Evolutionary conservation across 2,329 filamentous ascomycete species (phyloP), one percentile per base, ranked within the genome.

Genomic region (Trichophyton verrucosum): DNA sequence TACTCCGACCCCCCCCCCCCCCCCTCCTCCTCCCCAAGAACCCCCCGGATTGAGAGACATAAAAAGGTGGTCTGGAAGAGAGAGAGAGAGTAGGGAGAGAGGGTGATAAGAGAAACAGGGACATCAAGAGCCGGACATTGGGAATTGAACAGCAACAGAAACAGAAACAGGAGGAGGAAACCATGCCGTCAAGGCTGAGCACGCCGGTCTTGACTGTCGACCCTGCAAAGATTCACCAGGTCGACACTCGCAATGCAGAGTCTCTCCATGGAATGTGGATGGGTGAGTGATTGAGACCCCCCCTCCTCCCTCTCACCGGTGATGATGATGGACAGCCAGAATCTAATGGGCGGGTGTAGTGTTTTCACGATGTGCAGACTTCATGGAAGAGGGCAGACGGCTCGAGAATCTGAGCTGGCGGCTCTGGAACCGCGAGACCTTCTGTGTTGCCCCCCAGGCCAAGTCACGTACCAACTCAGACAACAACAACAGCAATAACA

Each of bases 251-350:
- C 67, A 95, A 95, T 74, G 86, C 89, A 30, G 89, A 95, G 76
- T 95, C 91, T 72, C 84, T 97, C 58, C 95, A 94, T 77, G 91
- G 89, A 79, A 95, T 97, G 84, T 96, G 91, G 91, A 92, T 90
- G 74, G 89, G 91, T 95, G 77, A 82, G 88, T 81, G 36, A 9
- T 57, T 30, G 15, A 42, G 8, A 6, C 3, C 30, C 22, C 20
- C 13, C 38, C 27, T 22, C 6, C n/a, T n/a, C n/a, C n/a, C n/a
- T n/a, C n/a, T n/a, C n/a, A n/a, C 3, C 11, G 7, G 20, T 20
- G n/a, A 24, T 47, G n/a, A 22, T 27, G 9, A 30, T 11, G 46
- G 36, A 17, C 13, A 47, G 9, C 27, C 22, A 55, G 6, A 30
- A 49, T 57, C 63, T 64, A 57, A 63, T 47, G 51, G 17, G 51